Conservation (phyloP, 2,329 filamentous ascomycete species). For the Pleoardoris graminearum region DNA sequence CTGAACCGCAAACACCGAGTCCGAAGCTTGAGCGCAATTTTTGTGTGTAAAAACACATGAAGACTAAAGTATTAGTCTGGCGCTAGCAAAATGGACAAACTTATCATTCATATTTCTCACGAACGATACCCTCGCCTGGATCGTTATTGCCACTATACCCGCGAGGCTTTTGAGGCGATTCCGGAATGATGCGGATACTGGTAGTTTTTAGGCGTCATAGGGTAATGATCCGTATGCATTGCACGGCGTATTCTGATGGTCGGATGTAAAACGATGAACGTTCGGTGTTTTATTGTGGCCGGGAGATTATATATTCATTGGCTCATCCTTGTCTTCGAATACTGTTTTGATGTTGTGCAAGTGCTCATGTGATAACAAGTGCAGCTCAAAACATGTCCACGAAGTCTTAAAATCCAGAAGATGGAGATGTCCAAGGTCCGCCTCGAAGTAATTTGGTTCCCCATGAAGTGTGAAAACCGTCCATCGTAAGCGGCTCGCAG, state of each 20-base stretch:
- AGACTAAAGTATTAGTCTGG: not conserved
- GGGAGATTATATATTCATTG: not conserved
- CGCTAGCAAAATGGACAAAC: not conserved
- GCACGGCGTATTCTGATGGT: not conserved
- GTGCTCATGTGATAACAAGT: not conserved
- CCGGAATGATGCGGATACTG: not conserved
- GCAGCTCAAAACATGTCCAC: too few species aligned
- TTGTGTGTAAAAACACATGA: not conserved
- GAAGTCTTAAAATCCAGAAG: too few species aligned
- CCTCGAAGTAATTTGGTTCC: too few species aligned
- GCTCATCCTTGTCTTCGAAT: not conserved
- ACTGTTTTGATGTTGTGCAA: not conserved
- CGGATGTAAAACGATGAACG: not conserved
- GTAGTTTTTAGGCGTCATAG: not conserved
- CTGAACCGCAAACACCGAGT: slow-evolving; percentile 13
- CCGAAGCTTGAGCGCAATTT: not conserved
- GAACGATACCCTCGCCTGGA: slow-evolving; percentile 9
- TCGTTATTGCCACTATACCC: not conserved
- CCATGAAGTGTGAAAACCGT: too few species aligned
- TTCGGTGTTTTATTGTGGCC: not conserved
- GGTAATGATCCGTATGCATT: not conserved
- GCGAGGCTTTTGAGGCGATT: not conserved
- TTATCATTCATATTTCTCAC: not conserved
- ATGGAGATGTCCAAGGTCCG: too few species aligned
- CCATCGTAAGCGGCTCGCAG: not conserved